Conservation (phyloP, 2,329 filamentous ascomycete species). For the Cladophialophora immunda region DNA sequence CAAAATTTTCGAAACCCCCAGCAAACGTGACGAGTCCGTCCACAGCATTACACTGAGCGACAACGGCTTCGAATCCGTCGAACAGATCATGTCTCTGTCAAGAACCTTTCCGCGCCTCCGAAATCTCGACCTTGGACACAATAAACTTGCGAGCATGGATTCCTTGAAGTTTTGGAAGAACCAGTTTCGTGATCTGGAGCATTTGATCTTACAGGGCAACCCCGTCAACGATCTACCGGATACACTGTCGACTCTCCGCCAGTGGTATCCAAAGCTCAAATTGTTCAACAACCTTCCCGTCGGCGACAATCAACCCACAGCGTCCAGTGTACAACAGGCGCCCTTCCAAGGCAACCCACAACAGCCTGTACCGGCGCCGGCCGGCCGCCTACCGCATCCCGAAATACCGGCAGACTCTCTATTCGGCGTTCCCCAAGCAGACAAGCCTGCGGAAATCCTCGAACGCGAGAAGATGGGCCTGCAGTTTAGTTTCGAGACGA, state of each 20-base stretch:
- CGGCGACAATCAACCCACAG: slow-evolving; percentile 62
- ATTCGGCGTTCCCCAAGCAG: slow-evolving; percentile 52
- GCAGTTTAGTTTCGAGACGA: slow-evolving; percentile 78
- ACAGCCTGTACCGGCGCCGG: slow-evolving; percentile 72
- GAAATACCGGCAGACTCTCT: slow-evolving; percentile 43
- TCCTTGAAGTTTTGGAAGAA: slow-evolving; percentile 78
- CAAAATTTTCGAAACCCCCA: slow-evolving; percentile 71
- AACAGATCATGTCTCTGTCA: slow-evolving; percentile 76
- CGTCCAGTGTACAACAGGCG: slow-evolving; percentile 12
- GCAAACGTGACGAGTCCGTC: slow-evolving; percentile 79
- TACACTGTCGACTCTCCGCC: slow-evolving; percentile 73
- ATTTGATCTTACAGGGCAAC: slow-evolving; percentile 80
- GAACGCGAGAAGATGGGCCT: slow-evolving; percentile 74
- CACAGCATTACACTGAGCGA: slow-evolving; percentile 81
- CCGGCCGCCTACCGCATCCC: slow-evolving; percentile 28
- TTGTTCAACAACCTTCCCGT: slow-evolving; percentile 76
- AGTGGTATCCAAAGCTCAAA: slow-evolving; percentile 84
- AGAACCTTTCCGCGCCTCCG: slow-evolving; percentile 84
- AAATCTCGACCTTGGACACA: slow-evolving; percentile 88
- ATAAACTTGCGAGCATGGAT: slow-evolving; percentile 74
- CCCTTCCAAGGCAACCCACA: slow-evolving; percentile 69
- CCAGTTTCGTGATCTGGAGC: slow-evolving; percentile 80
- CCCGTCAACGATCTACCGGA: slow-evolving; percentile 71
- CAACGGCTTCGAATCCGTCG: slow-evolving; percentile 79
- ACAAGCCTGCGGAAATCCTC: slow-evolving; percentile 59